A percentile compares a stretch with the other conserved stretches of the same genome.
These are phyloP conservation scores for Tuber aestivum DNA, from an alignment of 495 filamentous ascomycete species.

Conservation along the genomic window DNA sequence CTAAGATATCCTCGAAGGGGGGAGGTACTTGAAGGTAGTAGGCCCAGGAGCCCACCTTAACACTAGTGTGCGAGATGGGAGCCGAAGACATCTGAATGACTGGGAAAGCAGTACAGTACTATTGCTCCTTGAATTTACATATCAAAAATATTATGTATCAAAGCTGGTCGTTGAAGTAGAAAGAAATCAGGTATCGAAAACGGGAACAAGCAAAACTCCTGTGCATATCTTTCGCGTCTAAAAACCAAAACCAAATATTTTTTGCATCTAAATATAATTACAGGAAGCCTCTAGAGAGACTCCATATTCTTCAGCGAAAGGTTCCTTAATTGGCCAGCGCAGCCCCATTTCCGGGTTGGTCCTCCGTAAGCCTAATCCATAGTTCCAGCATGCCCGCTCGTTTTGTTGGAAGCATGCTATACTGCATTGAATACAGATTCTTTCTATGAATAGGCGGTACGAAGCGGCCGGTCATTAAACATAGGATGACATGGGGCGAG, in stretches of 20 bases:
- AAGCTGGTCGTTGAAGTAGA: neutral
- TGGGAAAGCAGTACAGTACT: too few species aligned
- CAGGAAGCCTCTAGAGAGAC: neutral
- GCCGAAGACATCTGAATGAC: too few species aligned
- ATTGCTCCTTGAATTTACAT: too few species aligned
- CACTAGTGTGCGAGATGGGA: too few species aligned
- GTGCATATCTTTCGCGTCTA: neutral
- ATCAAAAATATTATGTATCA: neutral
- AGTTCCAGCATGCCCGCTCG: slow-evolving; percentile 75
- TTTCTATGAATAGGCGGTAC: slow-evolving; percentile 86
- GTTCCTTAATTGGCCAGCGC: neutral
- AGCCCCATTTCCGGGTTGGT: slow-evolving; percentile 15
- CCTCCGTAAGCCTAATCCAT: slow-evolving; percentile 68
- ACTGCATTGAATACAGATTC: slow-evolving; percentile 93
- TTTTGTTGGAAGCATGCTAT: slow-evolving; percentile 88
- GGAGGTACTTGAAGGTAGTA: too few species aligned
- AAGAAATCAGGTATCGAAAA: neutral
- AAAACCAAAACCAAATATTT: neutral
- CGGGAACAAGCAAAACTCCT: neutral
- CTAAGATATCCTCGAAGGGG: too few species aligned
- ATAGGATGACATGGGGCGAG: slow-evolving; percentile 76
- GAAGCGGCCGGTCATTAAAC: slow-evolving; percentile 81
- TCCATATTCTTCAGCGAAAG: neutral
- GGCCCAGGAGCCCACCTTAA: too few species aligned
- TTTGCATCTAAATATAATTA: neutral